These are phyloP conservation scores for Argentina anserina DNA, from an alignment of 306 rosid genomes.

Conservation along the genomic window DNA sequence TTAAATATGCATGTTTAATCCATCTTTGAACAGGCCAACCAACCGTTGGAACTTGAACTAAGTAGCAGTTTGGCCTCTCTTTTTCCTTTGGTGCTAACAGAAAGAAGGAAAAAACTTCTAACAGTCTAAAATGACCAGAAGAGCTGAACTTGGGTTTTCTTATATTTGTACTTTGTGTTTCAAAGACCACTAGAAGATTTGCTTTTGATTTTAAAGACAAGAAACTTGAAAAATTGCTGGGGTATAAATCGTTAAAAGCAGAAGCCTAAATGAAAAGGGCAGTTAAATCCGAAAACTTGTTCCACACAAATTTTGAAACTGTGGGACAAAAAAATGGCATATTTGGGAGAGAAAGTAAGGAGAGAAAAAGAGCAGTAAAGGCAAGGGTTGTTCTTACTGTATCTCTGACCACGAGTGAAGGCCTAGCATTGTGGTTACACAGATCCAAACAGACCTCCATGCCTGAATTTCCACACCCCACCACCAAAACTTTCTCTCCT, in stretches of 20 bases:
- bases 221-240: not conserved
- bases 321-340: not conserved
- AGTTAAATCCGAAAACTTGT: not conserved
- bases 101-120: not conserved
- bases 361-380: not conserved
- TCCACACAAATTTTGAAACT: not conserved
- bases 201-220: not conserved
- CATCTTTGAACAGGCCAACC: constrained; percentile 14
- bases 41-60: constrained; percentile 48
- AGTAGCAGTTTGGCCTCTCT: not conserved
- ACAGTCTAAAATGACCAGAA: not conserved
- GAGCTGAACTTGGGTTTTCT: not conserved
- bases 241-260: not conserved
- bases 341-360: not conserved
- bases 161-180: not conserved
- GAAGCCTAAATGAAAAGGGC: not conserved
- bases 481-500: constrained; percentile 69
- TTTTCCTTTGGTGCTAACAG: constrained; percentile 7
- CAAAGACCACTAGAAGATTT: too few species aligned
- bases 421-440: constrained; percentile 62
- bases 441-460: constrained; percentile 95
- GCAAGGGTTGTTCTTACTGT: constrained; percentile 42
- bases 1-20: constrained; percentile 11
- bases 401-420: constrained; percentile 77
- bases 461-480: constrained; percentile 93